Percentiles rank a stretch among this genome's conserved stretches.
phyloP scores from a whole-genome alignment of 2,329 filamentous ascomycete species.

The Epichloe festucae region DNA sequence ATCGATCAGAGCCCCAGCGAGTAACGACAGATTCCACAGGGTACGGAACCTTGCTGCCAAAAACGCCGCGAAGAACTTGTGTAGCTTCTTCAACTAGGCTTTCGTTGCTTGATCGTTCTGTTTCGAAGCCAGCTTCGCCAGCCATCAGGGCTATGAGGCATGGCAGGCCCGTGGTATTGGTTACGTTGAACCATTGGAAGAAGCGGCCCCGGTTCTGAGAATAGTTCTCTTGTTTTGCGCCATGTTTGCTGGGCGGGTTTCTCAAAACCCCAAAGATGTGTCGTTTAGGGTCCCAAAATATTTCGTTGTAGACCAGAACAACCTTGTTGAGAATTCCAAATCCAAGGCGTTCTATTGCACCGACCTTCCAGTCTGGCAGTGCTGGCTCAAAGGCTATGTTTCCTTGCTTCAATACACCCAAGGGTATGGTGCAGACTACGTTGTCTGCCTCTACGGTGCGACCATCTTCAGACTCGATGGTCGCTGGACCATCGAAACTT shows the following conservation, averaged over 20 bases:
- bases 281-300: conserved; percentile 81
- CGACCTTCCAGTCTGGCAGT: conserved; percentile 75
- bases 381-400: conserved; percentile 77
- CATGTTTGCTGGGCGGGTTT: conserved; percentile 54
- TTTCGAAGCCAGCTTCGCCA: conserved; percentile 81
- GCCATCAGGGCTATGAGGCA: conserved; percentile 90
- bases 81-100: conserved; percentile 72
- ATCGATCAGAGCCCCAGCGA: conserved; percentile 80
- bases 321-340: conserved; percentile 95
- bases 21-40: conserved; percentile 83
- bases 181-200: conserved; percentile 96
- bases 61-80: conserved; percentile 62
- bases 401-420: conserved; percentile 82
- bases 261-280: conserved; percentile 92
- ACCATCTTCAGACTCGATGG: conserved; percentile 67
- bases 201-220: conserved; percentile 70
- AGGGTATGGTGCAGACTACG: conserved; percentile 78
- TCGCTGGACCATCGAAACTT: conserved; percentile 33
- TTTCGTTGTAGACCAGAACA: conserved; percentile 72
- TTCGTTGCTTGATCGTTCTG: conserved; percentile 63
- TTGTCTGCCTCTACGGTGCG: conserved; percentile 69
- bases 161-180: conserved; percentile 76
- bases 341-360: conserved; percentile 69
- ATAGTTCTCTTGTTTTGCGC: conserved; percentile 70
- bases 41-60: conserved; percentile 55